Evolutionary conservation across 176 grass and related monocot genomes (phyloP).

Genomic region (Triticum timopheevii): DNA sequence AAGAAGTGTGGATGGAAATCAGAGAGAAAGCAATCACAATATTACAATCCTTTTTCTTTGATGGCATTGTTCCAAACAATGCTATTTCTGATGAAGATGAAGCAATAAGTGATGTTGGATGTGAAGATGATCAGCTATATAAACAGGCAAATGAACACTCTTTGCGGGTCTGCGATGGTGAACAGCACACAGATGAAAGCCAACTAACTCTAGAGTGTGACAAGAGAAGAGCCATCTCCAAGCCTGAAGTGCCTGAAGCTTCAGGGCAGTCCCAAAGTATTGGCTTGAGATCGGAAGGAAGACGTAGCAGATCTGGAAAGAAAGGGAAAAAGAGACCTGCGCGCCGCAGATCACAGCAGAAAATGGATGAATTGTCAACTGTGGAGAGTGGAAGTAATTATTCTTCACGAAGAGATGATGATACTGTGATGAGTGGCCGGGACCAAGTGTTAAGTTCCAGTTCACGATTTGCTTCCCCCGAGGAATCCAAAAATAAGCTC

Average conservation of each 20-base stretch:
- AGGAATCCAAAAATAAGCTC: slow-evolving; percentile 72
- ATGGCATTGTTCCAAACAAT: slow-evolving; percentile 82
- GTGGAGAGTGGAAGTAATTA: slow-evolving; percentile 69
- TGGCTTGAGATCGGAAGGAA: slow-evolving; percentile 78
- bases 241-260: slow-evolving; percentile 64
- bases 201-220: slow-evolving; percentile 74
- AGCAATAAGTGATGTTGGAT: slow-evolving; percentile 60
- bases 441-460: slow-evolving; percentile 84
- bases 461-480: slow-evolving; percentile 95
- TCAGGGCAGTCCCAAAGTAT: slow-evolving; percentile 56
- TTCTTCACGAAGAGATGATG: slow-evolving; percentile 68
- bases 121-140: slow-evolving; percentile 55
- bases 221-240: slow-evolving; percentile 62
- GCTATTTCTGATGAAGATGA: slow-evolving; percentile 85
- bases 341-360: slow-evolving; percentile 78
- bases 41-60: slow-evolving; percentile 90
- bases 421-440: slow-evolving; percentile 55
- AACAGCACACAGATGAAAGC: slow-evolving; percentile 70
- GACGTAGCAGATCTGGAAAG: slow-evolving; percentile 72
- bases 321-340: slow-evolving; percentile 97
- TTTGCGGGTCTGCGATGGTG: slow-evolving; percentile 41
- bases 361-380: slow-evolving; percentile 71
- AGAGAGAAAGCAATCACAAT: slow-evolving; percentile 85
- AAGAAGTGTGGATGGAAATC: slow-evolving; percentile 99
- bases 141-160: slow-evolving; percentile 61